These are phyloP conservation scores for Hymenoscyphus fructigenus DNA, from an alignment of 2,329 filamentous ascomycete genomes.

Conservation along the genomic window DNA sequence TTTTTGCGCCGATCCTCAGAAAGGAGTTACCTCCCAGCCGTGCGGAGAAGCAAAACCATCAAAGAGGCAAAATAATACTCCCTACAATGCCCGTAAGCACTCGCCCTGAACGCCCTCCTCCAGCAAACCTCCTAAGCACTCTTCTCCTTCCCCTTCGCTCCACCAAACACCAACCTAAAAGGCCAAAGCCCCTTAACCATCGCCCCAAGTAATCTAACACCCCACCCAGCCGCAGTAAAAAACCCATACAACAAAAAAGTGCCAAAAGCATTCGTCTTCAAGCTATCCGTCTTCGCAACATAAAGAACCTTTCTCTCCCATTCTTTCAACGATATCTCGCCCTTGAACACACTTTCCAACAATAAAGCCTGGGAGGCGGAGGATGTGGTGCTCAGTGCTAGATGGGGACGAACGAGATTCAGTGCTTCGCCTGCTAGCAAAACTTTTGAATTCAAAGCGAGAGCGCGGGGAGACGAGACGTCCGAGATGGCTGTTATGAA, in stretches of 20 bases:
- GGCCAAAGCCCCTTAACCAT: neutral
- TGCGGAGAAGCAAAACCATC: too few relatives aligned
- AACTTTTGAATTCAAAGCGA: constrained; percentile 40
- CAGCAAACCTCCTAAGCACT: too few relatives aligned
- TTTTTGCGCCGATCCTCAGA: too few relatives aligned
- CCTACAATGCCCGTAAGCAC: too few relatives aligned
- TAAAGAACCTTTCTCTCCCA: constrained; percentile 3
- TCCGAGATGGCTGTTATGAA: constrained; percentile 46
- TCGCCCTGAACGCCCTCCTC: too few relatives aligned
- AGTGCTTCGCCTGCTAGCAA: constrained; percentile 45
- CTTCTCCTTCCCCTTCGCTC: neutral
- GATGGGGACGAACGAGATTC: constrained; percentile 46
- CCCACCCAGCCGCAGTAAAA: neutral
- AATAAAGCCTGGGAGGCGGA: constrained; percentile 34
- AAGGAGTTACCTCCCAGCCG: too few relatives aligned
- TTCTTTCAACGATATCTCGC: constrained; percentile 18
- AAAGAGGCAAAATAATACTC: too few relatives aligned
- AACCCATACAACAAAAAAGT: neutral
- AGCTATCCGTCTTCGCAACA: constrained; percentile 20
- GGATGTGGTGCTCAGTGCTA: constrained; percentile 45
- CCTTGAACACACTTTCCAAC: constrained; percentile 18
- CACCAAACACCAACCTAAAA: neutral
- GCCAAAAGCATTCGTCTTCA: constrained; percentile 1
- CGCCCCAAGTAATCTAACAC: neutral
- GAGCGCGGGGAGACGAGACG: constrained; percentile 36